Evolutionary conservation across 108 stramenopile genomes (phyloP).

Genomic region (Cyclotella kingstonii): DNA sequence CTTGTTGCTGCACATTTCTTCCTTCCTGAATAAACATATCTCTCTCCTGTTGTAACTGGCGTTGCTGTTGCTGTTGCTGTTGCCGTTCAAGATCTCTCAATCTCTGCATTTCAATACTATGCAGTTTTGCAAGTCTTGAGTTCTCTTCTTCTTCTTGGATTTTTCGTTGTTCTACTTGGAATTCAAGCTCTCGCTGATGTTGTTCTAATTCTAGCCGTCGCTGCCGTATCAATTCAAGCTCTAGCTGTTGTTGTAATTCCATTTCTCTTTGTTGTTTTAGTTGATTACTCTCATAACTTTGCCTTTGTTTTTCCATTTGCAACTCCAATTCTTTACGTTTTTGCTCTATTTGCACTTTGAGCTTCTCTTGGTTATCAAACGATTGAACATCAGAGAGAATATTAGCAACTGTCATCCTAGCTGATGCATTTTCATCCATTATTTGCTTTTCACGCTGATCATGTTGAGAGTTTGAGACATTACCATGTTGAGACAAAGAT

Average conservation of each 20-base stretch:
- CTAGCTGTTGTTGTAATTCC: slow-evolving; percentile 27
- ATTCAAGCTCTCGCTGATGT: slow-evolving; percentile 37
- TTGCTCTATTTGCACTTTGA: not conserved
- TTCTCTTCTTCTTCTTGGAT: slow-evolving; percentile 19
- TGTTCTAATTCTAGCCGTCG: slow-evolving; percentile 27
- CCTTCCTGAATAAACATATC: slow-evolving; percentile 19
- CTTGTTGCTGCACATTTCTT: slow-evolving; percentile 3
- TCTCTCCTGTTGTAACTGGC: slow-evolving; percentile 17
- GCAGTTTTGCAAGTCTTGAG: slow-evolving; percentile 15
- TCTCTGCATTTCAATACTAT: slow-evolving; percentile 27
- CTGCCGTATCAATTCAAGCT: slow-evolving; percentile 33
- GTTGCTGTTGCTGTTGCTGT: slow-evolving; percentile 13
- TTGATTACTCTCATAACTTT: slow-evolving; percentile 7
- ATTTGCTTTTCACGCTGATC: not conserved
- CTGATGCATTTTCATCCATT: not conserved
- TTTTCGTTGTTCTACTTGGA: slow-evolving; percentile 13
- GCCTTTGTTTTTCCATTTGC: slow-evolving; percentile 6
- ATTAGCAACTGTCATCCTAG: not conserved
- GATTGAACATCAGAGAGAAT: not conserved
- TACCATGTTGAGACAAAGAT: not conserved
- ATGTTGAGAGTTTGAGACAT: not conserved
- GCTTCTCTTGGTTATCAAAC: slow-evolving; percentile 3
- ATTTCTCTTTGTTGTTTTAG: slow-evolving; percentile 8
- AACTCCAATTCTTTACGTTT: slow-evolving; percentile 11
- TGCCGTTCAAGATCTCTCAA: slow-evolving; percentile 12